Conservation (phyloP, 768 basidiomycete species). For the Suillus americanus region DNA sequence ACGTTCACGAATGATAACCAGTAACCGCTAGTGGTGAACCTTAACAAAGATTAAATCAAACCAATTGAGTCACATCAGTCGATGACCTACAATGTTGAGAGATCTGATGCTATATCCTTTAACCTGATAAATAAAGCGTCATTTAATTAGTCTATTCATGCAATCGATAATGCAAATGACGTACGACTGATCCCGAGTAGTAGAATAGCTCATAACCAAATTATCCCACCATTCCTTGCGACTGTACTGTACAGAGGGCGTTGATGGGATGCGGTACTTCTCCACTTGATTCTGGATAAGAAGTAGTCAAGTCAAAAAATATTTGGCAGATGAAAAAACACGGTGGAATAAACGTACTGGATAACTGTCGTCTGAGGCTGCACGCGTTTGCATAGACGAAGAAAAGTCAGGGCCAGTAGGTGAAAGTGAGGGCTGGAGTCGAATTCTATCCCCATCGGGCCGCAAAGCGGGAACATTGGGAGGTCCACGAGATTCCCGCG, state of each 20-base stretch:
- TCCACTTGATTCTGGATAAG: constrained; percentile 17
- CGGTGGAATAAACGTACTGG: constrained; percentile 18
- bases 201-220: constrained; percentile 42
- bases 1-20: constrained; percentile 71
- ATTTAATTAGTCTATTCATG: constrained; percentile 4
- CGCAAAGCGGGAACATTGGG: constrained; percentile 21
- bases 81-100: constrained; percentile 49
- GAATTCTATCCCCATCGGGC: constrained; percentile 25
- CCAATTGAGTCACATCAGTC: neutral
- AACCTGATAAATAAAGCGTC: constrained; percentile 33
- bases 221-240: constrained; percentile 49
- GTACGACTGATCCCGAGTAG: constrained; percentile 43
- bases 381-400: constrained; percentile 27
- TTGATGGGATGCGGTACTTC: constrained; percentile 27
- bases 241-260: constrained; percentile 32
- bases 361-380: constrained; percentile 26
- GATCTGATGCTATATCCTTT: constrained; percentile 48
- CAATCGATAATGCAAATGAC: constrained; percentile 14
- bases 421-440: constrained; percentile 32
- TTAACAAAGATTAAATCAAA: constrained; percentile 28
- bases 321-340: neutral
- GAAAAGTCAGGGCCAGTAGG: constrained; percentile 32
- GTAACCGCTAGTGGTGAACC: constrained; percentile 62
- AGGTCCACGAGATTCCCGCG: constrained; percentile 26
- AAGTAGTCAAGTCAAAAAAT: neutral